Evolutionary conservation across 495 filamentous ascomycete species (phyloP).

Genomic region (Tirmania nivea): DNA sequence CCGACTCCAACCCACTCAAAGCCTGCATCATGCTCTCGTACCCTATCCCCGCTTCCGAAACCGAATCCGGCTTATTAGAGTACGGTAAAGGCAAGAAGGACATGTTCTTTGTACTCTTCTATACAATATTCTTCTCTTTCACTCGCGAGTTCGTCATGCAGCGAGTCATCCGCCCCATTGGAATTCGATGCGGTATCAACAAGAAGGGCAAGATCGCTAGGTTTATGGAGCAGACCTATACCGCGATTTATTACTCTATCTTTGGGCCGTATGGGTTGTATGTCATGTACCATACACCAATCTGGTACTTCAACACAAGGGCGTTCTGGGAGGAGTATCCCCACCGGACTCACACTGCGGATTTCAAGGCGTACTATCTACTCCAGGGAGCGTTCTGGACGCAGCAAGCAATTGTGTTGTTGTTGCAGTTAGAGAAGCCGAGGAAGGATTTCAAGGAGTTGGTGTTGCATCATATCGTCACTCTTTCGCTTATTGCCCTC

Average conservation of each 20-base stretch:
- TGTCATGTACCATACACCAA: conserved; percentile 69
- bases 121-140: conserved; percentile 73
- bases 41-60: conserved; percentile 32
- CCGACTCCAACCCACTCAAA: conserved; percentile 59
- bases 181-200: conserved; percentile 44
- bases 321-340: conserved; percentile 88
- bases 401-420: conserved; percentile 78
- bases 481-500: conserved; percentile 61
- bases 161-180: conserved; percentile 61
- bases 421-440: conserved; percentile 81
- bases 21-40: conserved; percentile 89
- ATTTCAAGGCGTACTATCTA: conserved; percentile 95
- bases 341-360: conserved; percentile 57
- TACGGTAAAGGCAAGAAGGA: conserved; percentile 83
- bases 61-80: conserved; percentile 27
- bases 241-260: conserved; percentile 77
- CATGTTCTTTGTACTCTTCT: conserved; percentile 72
- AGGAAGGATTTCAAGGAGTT: conserved; percentile 93
- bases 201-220: conserved; percentile 62
- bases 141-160: conserved; percentile 96
- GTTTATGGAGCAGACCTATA: conserved; percentile 97
- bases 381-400: conserved; percentile 92
- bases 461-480: conserved; percentile 84
- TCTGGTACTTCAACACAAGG: conserved; percentile 94
- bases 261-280: conserved; percentile 76